Evolutionary conservation across 345 rosid species (phyloP).

Genomic region (Acer campestre): DNA sequence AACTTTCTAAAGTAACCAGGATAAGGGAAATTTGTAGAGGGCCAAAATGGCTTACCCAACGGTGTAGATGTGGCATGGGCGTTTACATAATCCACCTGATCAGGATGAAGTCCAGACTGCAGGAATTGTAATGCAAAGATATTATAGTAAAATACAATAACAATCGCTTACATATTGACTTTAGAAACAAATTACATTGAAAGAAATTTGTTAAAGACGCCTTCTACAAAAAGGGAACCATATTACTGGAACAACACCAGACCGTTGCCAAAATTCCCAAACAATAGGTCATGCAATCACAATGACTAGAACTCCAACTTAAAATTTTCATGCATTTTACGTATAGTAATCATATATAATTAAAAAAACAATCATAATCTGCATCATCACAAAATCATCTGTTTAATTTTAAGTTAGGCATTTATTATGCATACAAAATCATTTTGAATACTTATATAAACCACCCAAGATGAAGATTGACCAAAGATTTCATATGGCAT

Average conservation of each 20-base stretch:
- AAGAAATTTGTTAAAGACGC: background rate
- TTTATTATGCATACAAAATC: background rate
- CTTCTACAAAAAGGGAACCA: too few species aligned
- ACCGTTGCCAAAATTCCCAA: too few species aligned
- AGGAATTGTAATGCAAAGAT: slow-evolving; percentile 24
- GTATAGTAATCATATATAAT: too few species aligned
- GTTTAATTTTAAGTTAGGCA: too few species aligned
- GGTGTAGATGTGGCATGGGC: slow-evolving; percentile 98
- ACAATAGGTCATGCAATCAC: too few species aligned
- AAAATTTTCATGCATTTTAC: too few species aligned
- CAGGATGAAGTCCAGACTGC: slow-evolving; percentile 79
- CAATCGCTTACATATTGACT: background rate
- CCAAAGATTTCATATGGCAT: slow-evolving; percentile 5
- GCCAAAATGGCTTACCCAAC: slow-evolving; percentile 55
- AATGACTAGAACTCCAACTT: too few species aligned
- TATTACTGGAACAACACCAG: too few species aligned
- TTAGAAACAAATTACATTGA: slow-evolving; percentile 3
- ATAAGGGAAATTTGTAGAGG: slow-evolving; percentile 17
- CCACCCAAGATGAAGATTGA: background rate
- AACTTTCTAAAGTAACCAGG: slow-evolving; percentile 11
- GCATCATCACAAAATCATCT: too few species aligned
- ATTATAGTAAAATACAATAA: slow-evolving; percentile 21
- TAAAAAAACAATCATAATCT: too few species aligned
- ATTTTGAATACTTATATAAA: background rate
- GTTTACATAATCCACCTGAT: slow-evolving; percentile 84